Evolutionary conservation across 495 filamentous ascomycete genomes (phyloP).

Genomic region (Penicilliopsis zonata): DNA sequence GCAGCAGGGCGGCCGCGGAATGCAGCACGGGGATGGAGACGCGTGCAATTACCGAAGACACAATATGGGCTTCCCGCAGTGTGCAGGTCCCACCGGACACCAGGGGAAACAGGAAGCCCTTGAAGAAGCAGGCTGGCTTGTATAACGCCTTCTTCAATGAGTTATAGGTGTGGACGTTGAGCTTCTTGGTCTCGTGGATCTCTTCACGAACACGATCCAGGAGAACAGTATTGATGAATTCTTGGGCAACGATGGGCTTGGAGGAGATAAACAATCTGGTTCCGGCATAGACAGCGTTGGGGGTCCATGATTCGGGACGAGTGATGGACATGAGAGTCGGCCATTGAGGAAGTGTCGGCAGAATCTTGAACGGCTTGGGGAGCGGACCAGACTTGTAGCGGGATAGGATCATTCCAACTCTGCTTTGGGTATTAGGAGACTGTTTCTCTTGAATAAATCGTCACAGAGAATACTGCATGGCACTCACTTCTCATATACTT

Average conservation of each 20-base stretch:
- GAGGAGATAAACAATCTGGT: slow-evolving; percentile 82
- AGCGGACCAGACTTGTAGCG: slow-evolving; percentile 90
- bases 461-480: background rate
- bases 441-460: slow-evolving; percentile 8
- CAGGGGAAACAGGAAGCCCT: slow-evolving; percentile 87
- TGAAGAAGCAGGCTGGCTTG: slow-evolving; percentile 95
- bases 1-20: slow-evolving; percentile 81
- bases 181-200: slow-evolving; percentile 73
- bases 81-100: slow-evolving; percentile 68
- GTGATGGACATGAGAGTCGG: slow-evolving; percentile 76
- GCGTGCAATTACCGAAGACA: slow-evolving; percentile 68
- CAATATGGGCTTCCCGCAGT: slow-evolving; percentile 80
- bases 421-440: slow-evolving; percentile 13
- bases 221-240: slow-evolving; percentile 69
- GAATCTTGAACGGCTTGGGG: slow-evolving; percentile 94
- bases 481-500: slow-evolving; percentile 81
- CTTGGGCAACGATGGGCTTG: slow-evolving; percentile 62
- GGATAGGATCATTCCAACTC: slow-evolving; percentile 77
- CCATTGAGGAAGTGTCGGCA: slow-evolving; percentile 85
- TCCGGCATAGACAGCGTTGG: slow-evolving; percentile 74
- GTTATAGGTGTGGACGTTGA: slow-evolving; percentile 92
- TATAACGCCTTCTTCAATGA: slow-evolving; percentile 86
- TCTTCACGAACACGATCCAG: slow-evolving; percentile 84
- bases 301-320: slow-evolving; percentile 72
- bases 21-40: slow-evolving; percentile 81